phyloP scores from a whole-genome alignment of 306 rosid species.

The Prunus mongolica region DNA sequence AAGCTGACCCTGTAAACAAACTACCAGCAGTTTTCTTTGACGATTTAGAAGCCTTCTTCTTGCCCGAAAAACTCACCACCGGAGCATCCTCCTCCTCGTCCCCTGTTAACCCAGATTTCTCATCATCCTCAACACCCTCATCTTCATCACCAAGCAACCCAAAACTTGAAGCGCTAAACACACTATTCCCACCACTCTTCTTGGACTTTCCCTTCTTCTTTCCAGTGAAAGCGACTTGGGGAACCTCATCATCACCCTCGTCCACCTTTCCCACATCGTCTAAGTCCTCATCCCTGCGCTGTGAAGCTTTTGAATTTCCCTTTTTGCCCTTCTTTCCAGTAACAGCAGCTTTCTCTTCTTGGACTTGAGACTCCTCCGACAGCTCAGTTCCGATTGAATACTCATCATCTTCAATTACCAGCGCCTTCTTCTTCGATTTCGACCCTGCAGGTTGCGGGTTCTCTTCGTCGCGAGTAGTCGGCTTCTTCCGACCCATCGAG shows the following conservation, averaged over 20 bases:
- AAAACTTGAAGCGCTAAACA: constrained; percentile 42
- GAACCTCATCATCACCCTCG: constrained; percentile 43
- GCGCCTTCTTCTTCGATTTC: constrained; percentile 72
- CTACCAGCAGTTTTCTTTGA: constrained; percentile 48
- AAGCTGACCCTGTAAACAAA: constrained; percentile 44
- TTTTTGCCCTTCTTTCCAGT: constrained; percentile 73
- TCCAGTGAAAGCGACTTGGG: constrained; percentile 59
- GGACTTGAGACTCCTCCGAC: constrained; percentile 50
- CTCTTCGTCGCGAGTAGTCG: constrained; percentile 61
- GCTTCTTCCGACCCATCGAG: constrained; percentile 79
- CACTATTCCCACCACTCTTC: constrained; percentile 60
- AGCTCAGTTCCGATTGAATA: constrained; percentile 64
- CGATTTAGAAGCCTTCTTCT: constrained; percentile 59
- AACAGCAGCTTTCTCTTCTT: constrained; percentile 40
- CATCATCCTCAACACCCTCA: constrained; percentile 37
- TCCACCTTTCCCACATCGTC: constrained; percentile 19
- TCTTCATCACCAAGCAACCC: constrained; percentile 66
- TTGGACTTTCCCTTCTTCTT: constrained; percentile 77
- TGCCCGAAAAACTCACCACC: constrained; percentile 46
- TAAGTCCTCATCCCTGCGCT: constrained; percentile 25
- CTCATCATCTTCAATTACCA: constrained; percentile 74
- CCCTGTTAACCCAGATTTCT: constrained; percentile 29
- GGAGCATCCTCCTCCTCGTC: constrained; percentile 42
- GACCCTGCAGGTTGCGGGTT: constrained; percentile 39
- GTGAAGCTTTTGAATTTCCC: constrained; percentile 45